phyloP scores from a whole-genome alignment of 1,284 basidiomycete species.

The Irpex sp. region DNA sequence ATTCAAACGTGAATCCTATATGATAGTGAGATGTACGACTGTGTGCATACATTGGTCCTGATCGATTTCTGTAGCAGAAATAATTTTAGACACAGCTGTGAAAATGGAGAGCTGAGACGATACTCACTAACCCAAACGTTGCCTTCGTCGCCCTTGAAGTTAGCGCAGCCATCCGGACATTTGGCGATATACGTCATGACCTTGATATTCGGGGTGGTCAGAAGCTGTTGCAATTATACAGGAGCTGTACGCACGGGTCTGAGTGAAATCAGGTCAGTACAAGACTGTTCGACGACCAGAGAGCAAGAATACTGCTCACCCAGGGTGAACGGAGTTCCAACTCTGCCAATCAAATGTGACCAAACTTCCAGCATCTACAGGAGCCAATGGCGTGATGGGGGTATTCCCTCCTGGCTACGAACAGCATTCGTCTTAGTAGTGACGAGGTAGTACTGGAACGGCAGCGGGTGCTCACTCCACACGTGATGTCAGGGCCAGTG shows the following conservation, averaged over 20 bases:
- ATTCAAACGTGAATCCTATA: background rate
- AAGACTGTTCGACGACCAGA: background rate
- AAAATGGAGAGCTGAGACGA: background rate
- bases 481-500: conserved; percentile 16
- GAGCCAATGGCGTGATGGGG: conserved; percentile 12
- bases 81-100: background rate
- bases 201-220: background rate
- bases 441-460: background rate
- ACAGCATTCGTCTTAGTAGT: background rate
- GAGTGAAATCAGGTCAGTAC: background rate
- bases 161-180: conserved; percentile 17
- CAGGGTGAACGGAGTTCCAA: conserved; percentile 17
- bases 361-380: conserved; percentile 13
- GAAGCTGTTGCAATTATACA: too few relatives aligned
- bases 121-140: conserved; percentile 20
- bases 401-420: conserved; percentile 17
- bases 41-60: conserved; percentile 17
- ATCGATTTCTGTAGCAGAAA: conserved; percentile 14
- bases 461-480: conserved; percentile 12
- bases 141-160: conserved; percentile 19
- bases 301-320: conserved; percentile 6
- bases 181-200: conserved; percentile 21
- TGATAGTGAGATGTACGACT: background rate
- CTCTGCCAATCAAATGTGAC: conserved; percentile 19
- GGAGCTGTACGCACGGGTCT: background rate